phyloP scores from a whole-genome alignment of 441 rosid genomes.

The Syzygium syzygioides region DNA sequence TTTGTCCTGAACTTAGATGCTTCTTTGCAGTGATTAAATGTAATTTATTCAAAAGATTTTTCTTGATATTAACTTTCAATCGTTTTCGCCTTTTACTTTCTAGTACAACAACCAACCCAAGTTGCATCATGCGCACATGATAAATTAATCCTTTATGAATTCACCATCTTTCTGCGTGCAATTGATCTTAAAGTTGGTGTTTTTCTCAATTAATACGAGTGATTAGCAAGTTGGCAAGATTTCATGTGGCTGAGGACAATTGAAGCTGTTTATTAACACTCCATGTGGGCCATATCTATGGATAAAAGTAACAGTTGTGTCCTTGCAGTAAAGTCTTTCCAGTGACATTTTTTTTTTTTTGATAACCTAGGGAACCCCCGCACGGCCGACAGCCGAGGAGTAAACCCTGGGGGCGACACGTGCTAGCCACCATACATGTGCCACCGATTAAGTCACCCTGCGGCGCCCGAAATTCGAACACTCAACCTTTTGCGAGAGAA shows the following conservation, averaged over 20 bases:
- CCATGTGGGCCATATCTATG: background rate
- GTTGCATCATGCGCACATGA: background rate
- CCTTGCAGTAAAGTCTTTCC: background rate
- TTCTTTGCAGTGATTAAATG: background rate
- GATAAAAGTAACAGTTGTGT: background rate
- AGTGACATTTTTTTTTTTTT: too few species aligned
- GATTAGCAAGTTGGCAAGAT: background rate
- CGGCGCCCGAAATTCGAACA: too few species aligned
- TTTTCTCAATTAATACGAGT: background rate
- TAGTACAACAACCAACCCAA: background rate
- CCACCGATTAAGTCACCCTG: too few species aligned
- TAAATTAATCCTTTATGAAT: background rate
- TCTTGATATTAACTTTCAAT: background rate
- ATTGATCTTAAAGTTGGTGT: background rate
- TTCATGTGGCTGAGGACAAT: background rate
- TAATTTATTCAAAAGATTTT: background rate
- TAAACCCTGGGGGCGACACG: too few species aligned
- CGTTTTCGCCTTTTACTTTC: background rate
- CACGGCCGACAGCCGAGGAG: too few species aligned
- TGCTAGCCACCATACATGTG: too few species aligned
- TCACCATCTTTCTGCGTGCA: background rate
- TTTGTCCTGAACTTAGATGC: background rate
- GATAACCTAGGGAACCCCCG: too few species aligned
- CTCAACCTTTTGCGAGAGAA: too few species aligned
- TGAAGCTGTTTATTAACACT: background rate